phyloP scores from a whole-genome alignment of 306 rosid genomes.

The Quercus rubra region DNA sequence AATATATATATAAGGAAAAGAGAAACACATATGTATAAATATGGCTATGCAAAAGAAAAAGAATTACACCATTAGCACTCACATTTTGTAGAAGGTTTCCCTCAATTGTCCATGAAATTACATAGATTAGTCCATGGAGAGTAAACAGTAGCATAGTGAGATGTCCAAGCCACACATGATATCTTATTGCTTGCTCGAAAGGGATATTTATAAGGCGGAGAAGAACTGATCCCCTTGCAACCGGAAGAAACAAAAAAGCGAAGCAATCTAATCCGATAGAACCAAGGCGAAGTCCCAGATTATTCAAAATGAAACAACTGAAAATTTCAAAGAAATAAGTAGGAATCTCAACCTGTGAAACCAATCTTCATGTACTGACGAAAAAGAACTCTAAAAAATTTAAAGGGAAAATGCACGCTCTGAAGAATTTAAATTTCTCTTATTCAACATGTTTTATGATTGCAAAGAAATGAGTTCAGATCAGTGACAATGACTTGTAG shows the following conservation, averaged over 20 bases:
- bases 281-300: constrained; percentile 67
- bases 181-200: constrained; percentile 80
- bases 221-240: constrained; percentile 91
- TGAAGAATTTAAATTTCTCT: background rate
- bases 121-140: constrained; percentile 69
- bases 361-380: background rate
- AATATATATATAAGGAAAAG: background rate
- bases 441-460: constrained; percentile 4
- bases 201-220: constrained; percentile 78
- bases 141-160: constrained; percentile 84
- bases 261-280: constrained; percentile 58
- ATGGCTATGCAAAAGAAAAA: constrained; percentile 4
- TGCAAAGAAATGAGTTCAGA: background rate
- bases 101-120: constrained; percentile 55
- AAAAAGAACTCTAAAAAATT: background rate
- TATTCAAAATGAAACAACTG: constrained; percentile 48
- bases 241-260: constrained; percentile 77
- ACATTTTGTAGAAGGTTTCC: constrained; percentile 55
- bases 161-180: constrained; percentile 97
- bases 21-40: background rate
- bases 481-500: background rate
- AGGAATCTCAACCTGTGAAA: constrained; percentile 17
- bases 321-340: constrained; percentile 9
- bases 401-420: background rate
- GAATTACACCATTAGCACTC: constrained; percentile 31